Evolutionary conservation across 1,284 basidiomycete genomes (phyloP), one percentile per base, ranked within the genome.

Genomic region (Earliella scabrosa): DNA sequence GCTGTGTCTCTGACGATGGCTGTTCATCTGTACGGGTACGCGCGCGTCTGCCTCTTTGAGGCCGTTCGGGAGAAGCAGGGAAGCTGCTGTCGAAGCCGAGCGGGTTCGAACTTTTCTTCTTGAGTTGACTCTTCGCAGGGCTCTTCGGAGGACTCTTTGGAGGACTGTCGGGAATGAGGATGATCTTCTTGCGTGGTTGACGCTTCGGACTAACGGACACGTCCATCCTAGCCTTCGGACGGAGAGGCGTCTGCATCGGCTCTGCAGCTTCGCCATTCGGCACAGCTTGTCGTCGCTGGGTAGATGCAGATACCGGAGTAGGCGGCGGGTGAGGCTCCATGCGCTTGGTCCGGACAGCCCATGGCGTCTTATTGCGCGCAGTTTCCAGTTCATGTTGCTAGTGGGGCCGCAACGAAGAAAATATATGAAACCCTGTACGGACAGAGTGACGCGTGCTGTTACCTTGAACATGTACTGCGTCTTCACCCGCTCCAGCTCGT

Each of bases 341-440:
- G 56, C 71, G 77, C 62, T 74, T 82, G 24, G 75, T 63, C 16
- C 77, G 77, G 16, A 71, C 68, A 13, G 82, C 76, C 56, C 68
- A 66, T 20, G 79, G 72, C 4, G 77, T 72, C 64, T 78, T 86
- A n/a, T 83, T 81, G 27, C 72, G 64, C 11, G 82, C 76, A 6
- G 81, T 79, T 60, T 90, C 88, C 23, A 86, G 58, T 68, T 92
- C 90, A 60, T 89, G 87, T 80, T 88, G 86, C 86, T 90, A 54
- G n/a, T 24, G 16, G 34, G 16, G 46, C 41, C 36, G 49, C 47
- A 50, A 53, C 44, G 50, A 57, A 56, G 18, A 50, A n/a, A n/a
- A n/a, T 44, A 50, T 53, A 32, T 43, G 40, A 29, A 49, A 35
- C 29, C 20, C 55, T 23, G 10, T 29, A 24, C 10, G 20, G 58